Base-by-base conservation (phyloP, 2,329 filamentous ascomycete species). In the Lachnellula arida region DNA sequence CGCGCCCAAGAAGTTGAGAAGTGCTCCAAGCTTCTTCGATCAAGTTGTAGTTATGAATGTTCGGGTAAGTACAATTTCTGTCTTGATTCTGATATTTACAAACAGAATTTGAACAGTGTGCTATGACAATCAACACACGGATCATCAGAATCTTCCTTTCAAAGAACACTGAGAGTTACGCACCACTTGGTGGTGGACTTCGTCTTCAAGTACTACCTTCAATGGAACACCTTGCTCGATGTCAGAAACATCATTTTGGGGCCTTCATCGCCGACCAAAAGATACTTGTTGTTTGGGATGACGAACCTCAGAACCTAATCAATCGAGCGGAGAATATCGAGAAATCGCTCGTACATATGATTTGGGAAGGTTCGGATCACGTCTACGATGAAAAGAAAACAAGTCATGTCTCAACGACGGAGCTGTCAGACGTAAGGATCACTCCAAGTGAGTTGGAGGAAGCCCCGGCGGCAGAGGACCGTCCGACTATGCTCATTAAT, bases 51-150 rank as follows among this genome's bases (percentile, higher is more conserved):
- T 69, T 17, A 67, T 84, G 58, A 84, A 84, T 59, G 79, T 83
- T 54, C 73, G 74, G 66, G 80, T 81, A 73, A 61, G 75, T 70
- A 15, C 1, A 8, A n/a, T 8, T 17, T 39, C 17, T 14, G 22
- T 35, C 19, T 12, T 46, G 12, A 12, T 15, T 25, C 22, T 39
- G 15, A 17, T 23, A 6, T 3, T 25, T 39, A 34, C 12, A 46
- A n/a, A 28, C 56, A 47, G 67, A 56, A 35, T 8, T n/a, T 32
- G 8, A 14, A 42, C 47, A 86, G 81, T 82, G 79, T 63, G 84
- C 84, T 50, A 85, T 88, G 79, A 88, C 85, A 3, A 76, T 87
- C 60, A 85, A 82, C 66, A 87, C 84, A 3, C 76, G 78, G 56
- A 79, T 87, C 42, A 84, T 87, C 64, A 80, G 81, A 60, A 75